Conservation (phyloP, 176 grass and related monocot genomes). For the Triticum dicoccoides region DNA sequence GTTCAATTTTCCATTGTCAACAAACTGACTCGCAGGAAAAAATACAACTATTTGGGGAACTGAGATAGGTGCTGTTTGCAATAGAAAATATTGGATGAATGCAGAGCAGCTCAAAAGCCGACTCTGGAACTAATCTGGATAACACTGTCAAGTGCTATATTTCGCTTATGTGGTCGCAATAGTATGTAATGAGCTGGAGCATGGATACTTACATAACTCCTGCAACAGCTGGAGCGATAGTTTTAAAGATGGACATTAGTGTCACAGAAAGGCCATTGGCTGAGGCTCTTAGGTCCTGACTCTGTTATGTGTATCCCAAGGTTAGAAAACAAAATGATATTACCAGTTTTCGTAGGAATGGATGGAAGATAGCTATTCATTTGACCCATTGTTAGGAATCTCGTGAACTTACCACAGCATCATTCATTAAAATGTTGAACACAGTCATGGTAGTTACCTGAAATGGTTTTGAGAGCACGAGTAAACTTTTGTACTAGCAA, state of each 20-base stretch:
- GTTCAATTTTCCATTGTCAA: neutral
- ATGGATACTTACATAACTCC: slow-evolving; percentile 59
- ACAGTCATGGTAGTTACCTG: slow-evolving; percentile 63
- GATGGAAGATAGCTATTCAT: slow-evolving; percentile 14
- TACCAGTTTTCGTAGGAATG: neutral
- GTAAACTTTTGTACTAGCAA: neutral
- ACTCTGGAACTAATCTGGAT: neutral
- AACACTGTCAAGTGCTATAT: neutral
- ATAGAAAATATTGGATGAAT: neutral
- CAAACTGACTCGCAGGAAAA: neutral
- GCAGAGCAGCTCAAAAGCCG: neutral
- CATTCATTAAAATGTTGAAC: slow-evolving; percentile 67
- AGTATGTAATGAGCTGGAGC: neutral
- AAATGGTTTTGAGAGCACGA: slow-evolving; percentile 22
- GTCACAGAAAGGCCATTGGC: slow-evolving; percentile 61
- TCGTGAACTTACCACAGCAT: slow-evolving; percentile 48
- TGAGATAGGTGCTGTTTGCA: neutral
- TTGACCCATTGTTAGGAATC: neutral
- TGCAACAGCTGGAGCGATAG: slow-evolving; percentile 50
- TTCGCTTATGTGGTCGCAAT: neutral
- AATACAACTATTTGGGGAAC: neutral
- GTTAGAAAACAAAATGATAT: slow-evolving; percentile 24
- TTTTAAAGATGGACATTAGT: slow-evolving; percentile 63
- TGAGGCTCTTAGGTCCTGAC: slow-evolving; percentile 57
- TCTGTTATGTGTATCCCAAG: slow-evolving; percentile 26